A percentile compares a stretch with the other conserved stretches of the same genome.
Conservation (phyloP, 768 basidiomycete species). For the Lentinula sp. region DNA sequence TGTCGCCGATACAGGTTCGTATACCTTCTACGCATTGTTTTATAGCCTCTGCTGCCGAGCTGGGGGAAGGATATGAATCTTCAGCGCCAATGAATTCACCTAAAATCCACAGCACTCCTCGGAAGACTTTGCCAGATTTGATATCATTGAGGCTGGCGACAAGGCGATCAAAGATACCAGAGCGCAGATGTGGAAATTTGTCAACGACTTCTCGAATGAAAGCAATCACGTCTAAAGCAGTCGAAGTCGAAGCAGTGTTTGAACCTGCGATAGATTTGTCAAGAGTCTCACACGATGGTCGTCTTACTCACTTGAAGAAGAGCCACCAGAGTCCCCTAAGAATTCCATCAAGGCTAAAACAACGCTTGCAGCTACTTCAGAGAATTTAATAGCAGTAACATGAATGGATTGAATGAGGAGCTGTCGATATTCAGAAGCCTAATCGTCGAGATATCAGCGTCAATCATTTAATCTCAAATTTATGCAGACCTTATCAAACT, state of each 20-base stretch:
- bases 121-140: conserved; percentile 95
- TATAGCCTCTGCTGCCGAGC: conserved; percentile 56
- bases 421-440: conserved; percentile 94
- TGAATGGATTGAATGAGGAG: conserved; percentile 97
- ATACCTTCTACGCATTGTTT: conserved; percentile 70
- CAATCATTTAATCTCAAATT: not conserved
- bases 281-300: not conserved
- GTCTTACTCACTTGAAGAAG: not conserved
- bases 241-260: conserved; percentile 62
- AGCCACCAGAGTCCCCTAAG: conserved; percentile 71
- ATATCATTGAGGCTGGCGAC: conserved; percentile 76
- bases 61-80: not conserved
- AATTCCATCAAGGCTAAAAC: conserved; percentile 93
- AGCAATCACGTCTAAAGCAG: conserved; percentile 91
- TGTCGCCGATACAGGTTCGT: conserved; percentile 85
- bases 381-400: conserved; percentile 92
- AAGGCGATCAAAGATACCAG: conserved; percentile 80
- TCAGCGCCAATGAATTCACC: conserved; percentile 72
- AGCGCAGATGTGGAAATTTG: conserved; percentile 86
- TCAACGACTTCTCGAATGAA: conserved; percentile 84
- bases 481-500: conserved; percentile 77
- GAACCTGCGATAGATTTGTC: not conserved
- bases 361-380: conserved; percentile 92
- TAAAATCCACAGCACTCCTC: conserved; percentile 96
- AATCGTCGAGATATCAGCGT: not conserved